These are phyloP conservation scores for Flaveria sonorensis DNA, from an alignment of 129 eudicot species.

Conservation along the genomic window DNA sequence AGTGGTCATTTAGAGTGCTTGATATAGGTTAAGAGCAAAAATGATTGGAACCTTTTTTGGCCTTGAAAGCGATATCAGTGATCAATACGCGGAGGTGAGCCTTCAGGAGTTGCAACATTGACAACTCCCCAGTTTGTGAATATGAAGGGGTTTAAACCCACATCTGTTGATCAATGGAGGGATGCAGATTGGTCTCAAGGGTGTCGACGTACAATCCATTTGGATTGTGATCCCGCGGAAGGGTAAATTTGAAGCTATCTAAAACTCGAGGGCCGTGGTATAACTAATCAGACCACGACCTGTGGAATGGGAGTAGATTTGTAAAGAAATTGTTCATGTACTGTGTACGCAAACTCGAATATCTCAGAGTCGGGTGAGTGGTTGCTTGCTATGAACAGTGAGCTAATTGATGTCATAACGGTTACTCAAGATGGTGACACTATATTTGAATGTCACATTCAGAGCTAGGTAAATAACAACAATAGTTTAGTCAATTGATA, in stretches of 20 bases:
- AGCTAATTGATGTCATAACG: constrained; percentile 39
- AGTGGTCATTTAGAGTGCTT: constrained; percentile 18
- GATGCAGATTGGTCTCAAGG: constrained; percentile 49
- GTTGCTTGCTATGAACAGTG: constrained; percentile 53
- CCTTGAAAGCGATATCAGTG: constrained; percentile 26
- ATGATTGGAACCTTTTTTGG: constrained; percentile 27
- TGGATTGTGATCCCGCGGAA: constrained; percentile 39
- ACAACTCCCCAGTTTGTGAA: constrained; percentile 30
- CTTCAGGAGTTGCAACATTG: constrained; percentile 42
- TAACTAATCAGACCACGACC: constrained; percentile 35
- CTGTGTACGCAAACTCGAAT: constrained; percentile 40
- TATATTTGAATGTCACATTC: constrained; percentile 26
- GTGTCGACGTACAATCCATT: constrained; percentile 32
- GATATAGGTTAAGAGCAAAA: no score
- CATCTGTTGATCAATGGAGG: constrained; percentile 34
- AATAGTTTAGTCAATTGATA: no score
- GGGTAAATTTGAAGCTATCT: constrained; percentile 44
- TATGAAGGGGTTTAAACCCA: constrained; percentile 51
- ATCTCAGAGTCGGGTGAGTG: constrained; percentile 38
- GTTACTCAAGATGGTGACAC: constrained; percentile 26
- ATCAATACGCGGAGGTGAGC: constrained; percentile 44
- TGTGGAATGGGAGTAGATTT: constrained; percentile 38
- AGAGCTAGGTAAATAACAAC: constrained; percentile 38
- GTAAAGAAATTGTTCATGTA: constrained; percentile 52
- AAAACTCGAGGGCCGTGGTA: constrained; percentile 31